phyloP scores from a whole-genome alignment of 768 basidiomycete genomes.

The Suillus ampliporus region DNA sequence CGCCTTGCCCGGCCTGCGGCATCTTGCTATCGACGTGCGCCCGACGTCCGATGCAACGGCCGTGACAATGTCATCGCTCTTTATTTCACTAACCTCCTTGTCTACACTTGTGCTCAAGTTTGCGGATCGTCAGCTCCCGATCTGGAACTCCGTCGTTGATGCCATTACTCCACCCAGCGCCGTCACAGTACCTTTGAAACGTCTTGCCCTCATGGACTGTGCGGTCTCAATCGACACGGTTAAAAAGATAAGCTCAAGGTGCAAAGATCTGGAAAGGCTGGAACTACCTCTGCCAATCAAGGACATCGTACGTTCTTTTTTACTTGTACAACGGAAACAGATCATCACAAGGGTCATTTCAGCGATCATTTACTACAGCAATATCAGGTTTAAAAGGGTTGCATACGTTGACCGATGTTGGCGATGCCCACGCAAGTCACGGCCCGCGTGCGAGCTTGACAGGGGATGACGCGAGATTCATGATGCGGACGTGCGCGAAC shows the following conservation, averaged over 20 bases:
- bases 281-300: slow-evolving; percentile 56
- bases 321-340: background rate
- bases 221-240: slow-evolving; percentile 46
- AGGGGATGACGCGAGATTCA: slow-evolving; percentile 41
- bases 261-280: slow-evolving; percentile 53
- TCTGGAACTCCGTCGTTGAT: slow-evolving; percentile 47
- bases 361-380: slow-evolving; percentile 41
- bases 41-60: slow-evolving; percentile 25
- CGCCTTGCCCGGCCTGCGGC: slow-evolving; percentile 47
- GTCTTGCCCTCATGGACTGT: slow-evolving; percentile 55
- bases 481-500: slow-evolving; percentile 47
- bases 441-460: slow-evolving; percentile 45
- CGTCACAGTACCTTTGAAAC: slow-evolving; percentile 48
- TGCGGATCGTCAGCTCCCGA: slow-evolving; percentile 22
- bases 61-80: background rate
- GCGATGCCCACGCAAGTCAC: slow-evolving; percentile 47
- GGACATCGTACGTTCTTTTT: slow-evolving; percentile 46
- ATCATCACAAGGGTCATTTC: background rate
- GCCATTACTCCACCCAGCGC: slow-evolving; percentile 41
- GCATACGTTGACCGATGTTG: slow-evolving; percentile 50
- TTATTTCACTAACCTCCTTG: slow-evolving; percentile 6
- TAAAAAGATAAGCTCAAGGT: slow-evolving; percentile 46
- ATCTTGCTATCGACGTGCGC: slow-evolving; percentile 60
- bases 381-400: slow-evolving; percentile 45
- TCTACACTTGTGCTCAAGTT: slow-evolving; percentile 12